A percentile compares a stretch with the other conserved stretches of the same genome.
phyloP scores from a whole-genome alignment of 139 green algal species.

The Micractinium conductrix region DNA sequence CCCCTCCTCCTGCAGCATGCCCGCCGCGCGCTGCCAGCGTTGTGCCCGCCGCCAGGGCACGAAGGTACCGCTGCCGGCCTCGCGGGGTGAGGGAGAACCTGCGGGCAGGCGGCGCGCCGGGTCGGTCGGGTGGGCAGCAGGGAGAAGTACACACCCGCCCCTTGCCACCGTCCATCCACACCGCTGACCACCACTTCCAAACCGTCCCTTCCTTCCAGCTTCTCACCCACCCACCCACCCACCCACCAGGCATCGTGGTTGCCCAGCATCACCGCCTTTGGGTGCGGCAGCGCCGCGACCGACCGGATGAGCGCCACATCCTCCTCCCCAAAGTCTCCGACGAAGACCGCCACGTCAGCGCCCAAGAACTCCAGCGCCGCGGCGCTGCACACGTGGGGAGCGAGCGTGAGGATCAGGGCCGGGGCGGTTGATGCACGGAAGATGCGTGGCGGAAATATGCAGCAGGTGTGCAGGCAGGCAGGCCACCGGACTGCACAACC shows the following conservation, averaged over 20 bases:
- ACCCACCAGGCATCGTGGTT: slow-evolving; percentile 75
- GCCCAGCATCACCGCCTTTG: slow-evolving; percentile 67
- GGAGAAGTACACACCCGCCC: not conserved
- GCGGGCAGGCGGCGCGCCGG: not conserved
- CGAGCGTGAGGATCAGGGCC: not conserved
- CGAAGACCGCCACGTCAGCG: slow-evolving; percentile 64
- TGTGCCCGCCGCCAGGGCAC: not conserved
- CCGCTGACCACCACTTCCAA: too few relatives aligned
- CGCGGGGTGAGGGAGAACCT: slow-evolving; percentile 39
- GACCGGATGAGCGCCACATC: slow-evolving; percentile 49
- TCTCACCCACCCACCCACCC: too few relatives aligned
- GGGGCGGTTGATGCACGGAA: not conserved
- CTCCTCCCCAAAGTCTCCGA: slow-evolving; percentile 80
- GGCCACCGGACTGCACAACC: too few relatives aligned
- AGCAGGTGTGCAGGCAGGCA: too few relatives aligned
- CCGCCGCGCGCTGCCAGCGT: not conserved
- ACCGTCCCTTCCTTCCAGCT: too few relatives aligned
- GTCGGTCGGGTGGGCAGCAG: not conserved
- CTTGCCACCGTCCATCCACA: too few relatives aligned
- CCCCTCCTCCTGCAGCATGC: too few relatives aligned
- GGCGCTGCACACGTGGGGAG: slow-evolving; percentile 27
- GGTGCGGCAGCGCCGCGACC: slow-evolving; percentile 44
- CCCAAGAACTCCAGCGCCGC: slow-evolving; percentile 56
- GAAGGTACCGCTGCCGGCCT: not conserved
- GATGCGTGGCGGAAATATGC: not conserved